Conservation (phyloP, 2,329 filamentous ascomycete species). For the Colletotrichum sidae region DNA sequence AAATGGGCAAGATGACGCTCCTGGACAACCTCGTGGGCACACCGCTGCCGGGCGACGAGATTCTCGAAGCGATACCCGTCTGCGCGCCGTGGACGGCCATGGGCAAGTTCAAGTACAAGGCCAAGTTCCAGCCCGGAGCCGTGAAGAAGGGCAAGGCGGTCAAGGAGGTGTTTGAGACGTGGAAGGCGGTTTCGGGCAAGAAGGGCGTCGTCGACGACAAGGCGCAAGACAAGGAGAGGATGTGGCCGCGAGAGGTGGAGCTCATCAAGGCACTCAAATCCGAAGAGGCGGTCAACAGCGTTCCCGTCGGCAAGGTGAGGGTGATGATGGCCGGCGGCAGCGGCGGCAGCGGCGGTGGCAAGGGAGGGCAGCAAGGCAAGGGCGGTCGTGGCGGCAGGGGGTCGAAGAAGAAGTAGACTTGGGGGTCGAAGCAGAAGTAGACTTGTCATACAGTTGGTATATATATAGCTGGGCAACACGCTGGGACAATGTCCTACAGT, state of each 20-base stretch:
- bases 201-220: slow-evolving; percentile 72
- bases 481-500: no score
- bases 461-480: no score
- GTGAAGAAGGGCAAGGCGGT: slow-evolving; percentile 96
- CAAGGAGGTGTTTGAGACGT: slow-evolving; percentile 86
- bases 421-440: slow-evolving; percentile 56
- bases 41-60: slow-evolving; percentile 84
- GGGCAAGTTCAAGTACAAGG: slow-evolving; percentile 87
- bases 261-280: slow-evolving; percentile 84
- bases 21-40: slow-evolving; percentile 82
- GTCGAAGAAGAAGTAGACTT: slow-evolving; percentile 53
- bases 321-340: slow-evolving; percentile 78
- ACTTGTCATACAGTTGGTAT: no score
- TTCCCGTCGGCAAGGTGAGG: slow-evolving; percentile 84
- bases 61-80: slow-evolving; percentile 73
- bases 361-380: slow-evolving; percentile 45
- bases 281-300: slow-evolving; percentile 82
- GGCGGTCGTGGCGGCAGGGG: slow-evolving; percentile 53
- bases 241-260: slow-evolving; percentile 90
- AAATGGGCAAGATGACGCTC: slow-evolving; percentile 63
- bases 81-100: slow-evolving; percentile 75
- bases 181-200: slow-evolving; percentile 73
- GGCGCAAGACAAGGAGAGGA: slow-evolving; percentile 74
- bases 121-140: slow-evolving; percentile 89
- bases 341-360: slow-evolving; percentile 53